phyloP scores from a whole-genome alignment of 192 early-diverging fungal species.

The Funneliformis geosporum region DNA sequence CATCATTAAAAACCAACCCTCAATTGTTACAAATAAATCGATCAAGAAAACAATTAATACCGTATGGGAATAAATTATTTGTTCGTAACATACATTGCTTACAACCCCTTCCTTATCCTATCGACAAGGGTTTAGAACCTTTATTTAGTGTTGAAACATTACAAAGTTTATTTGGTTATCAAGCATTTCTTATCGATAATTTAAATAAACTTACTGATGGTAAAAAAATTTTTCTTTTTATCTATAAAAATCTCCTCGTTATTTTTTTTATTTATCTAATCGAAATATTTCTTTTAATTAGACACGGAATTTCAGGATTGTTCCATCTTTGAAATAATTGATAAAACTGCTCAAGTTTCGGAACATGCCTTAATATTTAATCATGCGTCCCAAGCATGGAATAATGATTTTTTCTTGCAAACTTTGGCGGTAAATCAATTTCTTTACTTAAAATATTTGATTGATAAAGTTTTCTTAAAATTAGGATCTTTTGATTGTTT shows the following conservation, averaged over 20 bases:
- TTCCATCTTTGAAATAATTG: slow-evolving; percentile 37
- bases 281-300: background rate
- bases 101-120: slow-evolving; percentile 34
- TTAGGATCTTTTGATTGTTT: background rate
- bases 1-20: background rate
- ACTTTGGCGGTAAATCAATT: slow-evolving; percentile 35
- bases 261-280: background rate
- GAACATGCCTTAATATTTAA: slow-evolving; percentile 46
- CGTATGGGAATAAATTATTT: background rate
- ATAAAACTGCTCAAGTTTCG: slow-evolving; percentile 40
- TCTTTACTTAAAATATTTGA: background rate
- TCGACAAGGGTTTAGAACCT: slow-evolving; percentile 33
- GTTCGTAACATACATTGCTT: background rate
- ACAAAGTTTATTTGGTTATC: slow-evolving; percentile 42
- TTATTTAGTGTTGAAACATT: slow-evolving; percentile 37
- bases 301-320: slow-evolving; percentile 41
- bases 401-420: slow-evolving; percentile 51
- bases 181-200: slow-evolving; percentile 37
- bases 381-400: slow-evolving; percentile 48
- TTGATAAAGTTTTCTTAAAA: too few relatives aligned
- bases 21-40: background rate
- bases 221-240: slow-evolving; percentile 27
- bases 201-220: slow-evolving; percentile 42
- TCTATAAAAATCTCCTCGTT: background rate
- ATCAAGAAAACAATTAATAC: background rate